phyloP scores from a whole-genome alignment of 768 basidiomycete genomes.

The Trametes elegans region DNA sequence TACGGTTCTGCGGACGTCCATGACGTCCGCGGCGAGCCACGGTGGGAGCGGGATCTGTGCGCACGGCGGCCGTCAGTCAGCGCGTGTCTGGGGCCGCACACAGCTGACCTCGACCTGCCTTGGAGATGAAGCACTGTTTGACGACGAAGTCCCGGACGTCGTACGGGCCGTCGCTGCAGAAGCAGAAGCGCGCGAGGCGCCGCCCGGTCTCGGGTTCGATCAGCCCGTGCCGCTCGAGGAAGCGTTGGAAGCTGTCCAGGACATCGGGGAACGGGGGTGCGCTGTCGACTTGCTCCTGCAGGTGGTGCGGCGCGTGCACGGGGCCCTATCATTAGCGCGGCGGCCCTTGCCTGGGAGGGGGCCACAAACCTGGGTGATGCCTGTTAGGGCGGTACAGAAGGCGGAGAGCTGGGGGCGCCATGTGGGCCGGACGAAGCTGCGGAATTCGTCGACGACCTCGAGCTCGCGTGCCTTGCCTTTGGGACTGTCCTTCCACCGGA shows the following conservation, averaged over 20 bases:
- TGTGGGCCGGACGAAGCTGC: conserved; percentile 82
- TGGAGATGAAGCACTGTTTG: conserved; percentile 88
- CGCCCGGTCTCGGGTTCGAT: conserved; percentile 58
- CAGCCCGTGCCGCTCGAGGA: conserved; percentile 70
- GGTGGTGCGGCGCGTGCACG: too few species aligned
- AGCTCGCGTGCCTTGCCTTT: conserved; percentile 55
- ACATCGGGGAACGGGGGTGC: conserved; percentile 78
- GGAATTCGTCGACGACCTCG: conserved; percentile 77
- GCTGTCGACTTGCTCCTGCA: conserved; percentile 77
- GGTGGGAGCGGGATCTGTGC: conserved; percentile 64
- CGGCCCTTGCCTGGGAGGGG: conserved; percentile 5
- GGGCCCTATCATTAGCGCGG: not conserved
- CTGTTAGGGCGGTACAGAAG: conserved; percentile 87
- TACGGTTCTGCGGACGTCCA: conserved; percentile 71
- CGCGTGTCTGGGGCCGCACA: conserved; percentile 1
- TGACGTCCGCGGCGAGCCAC: conserved; percentile 71
- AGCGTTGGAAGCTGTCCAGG: conserved; percentile 57
- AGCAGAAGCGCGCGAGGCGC: conserved; percentile 64
- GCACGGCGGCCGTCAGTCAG: conserved; percentile 10
- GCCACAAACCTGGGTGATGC: conserved; percentile 81
- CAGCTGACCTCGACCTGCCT: conserved; percentile 42
- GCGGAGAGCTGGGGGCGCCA: conserved; percentile 79
- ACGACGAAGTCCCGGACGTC: conserved; percentile 84
- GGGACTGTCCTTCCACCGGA: conserved; percentile 73
- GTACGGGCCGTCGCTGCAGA: conserved; percentile 84